Evolutionary conservation across 2,329 filamentous ascomycete species (phyloP).

Genomic region (Colletotrichum sp.): DNA sequence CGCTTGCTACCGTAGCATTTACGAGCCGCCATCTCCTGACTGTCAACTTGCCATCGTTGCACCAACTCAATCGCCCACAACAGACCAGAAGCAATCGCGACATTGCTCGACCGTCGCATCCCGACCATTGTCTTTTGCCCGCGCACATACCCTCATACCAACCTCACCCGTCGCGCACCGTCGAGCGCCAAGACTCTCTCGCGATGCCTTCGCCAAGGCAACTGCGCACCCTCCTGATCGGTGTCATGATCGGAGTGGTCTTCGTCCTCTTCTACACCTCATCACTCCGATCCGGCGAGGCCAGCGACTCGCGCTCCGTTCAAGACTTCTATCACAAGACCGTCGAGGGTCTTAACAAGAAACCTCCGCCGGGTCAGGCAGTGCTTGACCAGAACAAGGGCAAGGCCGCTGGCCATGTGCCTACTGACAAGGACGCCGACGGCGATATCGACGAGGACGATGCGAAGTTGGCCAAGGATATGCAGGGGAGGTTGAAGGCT

Average conservation of each 20-base stretch:
- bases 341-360: constrained; percentile 50
- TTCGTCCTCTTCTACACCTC: constrained; percentile 76
- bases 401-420: constrained; percentile 42
- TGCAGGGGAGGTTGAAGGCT: constrained; percentile 67
- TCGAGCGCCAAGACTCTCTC: not conserved
- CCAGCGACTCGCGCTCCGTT: constrained; percentile 46
- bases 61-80: not conserved
- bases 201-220: constrained; percentile 75
- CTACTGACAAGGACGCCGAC: constrained; percentile 58
- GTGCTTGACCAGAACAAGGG: constrained; percentile 45
- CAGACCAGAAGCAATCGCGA: not conserved
- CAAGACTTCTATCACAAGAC: constrained; percentile 68
- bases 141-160: not conserved
- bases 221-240: constrained; percentile 68
- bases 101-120: not conserved
- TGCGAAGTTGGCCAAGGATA: constrained; percentile 54
- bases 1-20: constrained; percentile 1
- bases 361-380: constrained; percentile 33
- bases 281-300: constrained; percentile 56
- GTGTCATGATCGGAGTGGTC: constrained; percentile 68
- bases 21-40: not conserved
- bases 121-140: not conserved
- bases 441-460: constrained; percentile 63
- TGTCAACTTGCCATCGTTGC: not conserved
- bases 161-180: not conserved